Percentiles rank a stretch among this genome's conserved stretches.
Conservation (phyloP, 2,329 filamentous ascomycete species). For the Fusarium metavorans region DNA sequence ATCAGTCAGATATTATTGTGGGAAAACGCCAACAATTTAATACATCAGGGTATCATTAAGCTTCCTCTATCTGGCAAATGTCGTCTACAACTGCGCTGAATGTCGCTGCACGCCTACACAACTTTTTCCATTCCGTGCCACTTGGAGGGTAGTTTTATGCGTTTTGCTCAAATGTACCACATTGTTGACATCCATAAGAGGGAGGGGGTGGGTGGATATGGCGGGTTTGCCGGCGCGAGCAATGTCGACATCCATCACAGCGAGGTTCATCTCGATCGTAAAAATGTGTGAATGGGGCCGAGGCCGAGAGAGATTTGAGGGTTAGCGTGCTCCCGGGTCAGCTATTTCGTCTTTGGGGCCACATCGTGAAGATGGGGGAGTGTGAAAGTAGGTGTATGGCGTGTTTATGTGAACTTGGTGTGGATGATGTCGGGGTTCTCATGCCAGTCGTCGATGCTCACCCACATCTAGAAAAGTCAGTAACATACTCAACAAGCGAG, state of each 20-base stretch:
- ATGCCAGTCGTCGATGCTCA: conserved; percentile 99
- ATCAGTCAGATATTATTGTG: background rate
- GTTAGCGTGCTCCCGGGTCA: conserved; percentile 6
- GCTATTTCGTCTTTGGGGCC: conserved; percentile 19
- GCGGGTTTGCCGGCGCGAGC: conserved; percentile 14
- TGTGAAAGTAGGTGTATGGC: conserved; percentile 6
- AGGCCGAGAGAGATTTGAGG: background rate
- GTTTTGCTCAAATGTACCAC: conserved; percentile 26
- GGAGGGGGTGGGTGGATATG: conserved; percentile 14
- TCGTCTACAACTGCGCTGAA: conserved; percentile 36
- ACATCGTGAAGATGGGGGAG: conserved; percentile 23
- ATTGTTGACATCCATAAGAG: background rate
- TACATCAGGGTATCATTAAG: conserved; percentile 56
- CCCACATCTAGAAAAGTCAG: conserved; percentile 84
- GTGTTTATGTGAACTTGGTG: conserved; percentile 86
- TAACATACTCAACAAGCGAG: background rate
- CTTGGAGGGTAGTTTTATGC: conserved; percentile 19
- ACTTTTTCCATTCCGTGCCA: conserved; percentile 35
- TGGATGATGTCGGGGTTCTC: conserved; percentile 99
- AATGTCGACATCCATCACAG: conserved; percentile 26
- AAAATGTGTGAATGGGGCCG: conserved; percentile 15
- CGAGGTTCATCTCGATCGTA: conserved; percentile 37
- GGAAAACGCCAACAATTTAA: conserved; percentile 26
- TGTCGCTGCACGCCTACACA: conserved; percentile 24
- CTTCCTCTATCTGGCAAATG: conserved; percentile 47